Percentiles rank a stretch among this genome's conserved stretches.
phyloP scores from a whole-genome alignment of 2,329 filamentous ascomycete species.

The Fusarium coicis region DNA sequence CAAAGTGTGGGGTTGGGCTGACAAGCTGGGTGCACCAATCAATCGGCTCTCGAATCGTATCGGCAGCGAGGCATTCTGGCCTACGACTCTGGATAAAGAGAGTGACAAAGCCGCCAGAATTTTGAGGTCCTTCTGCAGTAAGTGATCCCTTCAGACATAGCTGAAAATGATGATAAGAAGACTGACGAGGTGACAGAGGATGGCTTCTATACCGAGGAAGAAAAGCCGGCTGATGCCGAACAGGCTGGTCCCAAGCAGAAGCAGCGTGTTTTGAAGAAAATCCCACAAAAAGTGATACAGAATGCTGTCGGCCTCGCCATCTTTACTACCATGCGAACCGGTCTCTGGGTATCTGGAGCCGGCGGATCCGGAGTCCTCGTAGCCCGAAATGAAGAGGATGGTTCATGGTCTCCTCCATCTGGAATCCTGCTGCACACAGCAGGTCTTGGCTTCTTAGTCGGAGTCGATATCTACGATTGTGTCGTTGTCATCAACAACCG shows the following conservation, averaged over 20 bases:
- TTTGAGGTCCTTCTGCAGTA: slow-evolving; percentile 85
- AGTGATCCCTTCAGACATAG: slow-evolving; percentile 39
- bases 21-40: slow-evolving; percentile 73
- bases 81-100: slow-evolving; percentile 85
- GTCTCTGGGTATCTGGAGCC: slow-evolving; percentile 74
- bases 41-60: slow-evolving; percentile 84
- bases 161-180: no score
- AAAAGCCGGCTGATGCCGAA: slow-evolving; percentile 33
- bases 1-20: slow-evolving; percentile 69
- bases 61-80: slow-evolving; percentile 85
- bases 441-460: slow-evolving; percentile 80
- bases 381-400: slow-evolving; percentile 67
- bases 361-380: slow-evolving; percentile 73
- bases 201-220: slow-evolving; percentile 60
- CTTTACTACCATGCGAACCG: slow-evolving; percentile 75
- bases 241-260: slow-evolving; percentile 51
- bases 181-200: slow-evolving; percentile 53
- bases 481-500: slow-evolving; percentile 85
- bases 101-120: slow-evolving; percentile 90
- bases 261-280: slow-evolving; percentile 61
- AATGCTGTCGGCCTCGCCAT: slow-evolving; percentile 76
- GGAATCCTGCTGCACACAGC: slow-evolving; percentile 84
- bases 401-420: slow-evolving; percentile 80
- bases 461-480: slow-evolving; percentile 88
- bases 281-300: slow-evolving; percentile 67